phyloP scores from a whole-genome alignment of 2,329 filamentous ascomycete species.

The Alternaria sp. region DNA sequence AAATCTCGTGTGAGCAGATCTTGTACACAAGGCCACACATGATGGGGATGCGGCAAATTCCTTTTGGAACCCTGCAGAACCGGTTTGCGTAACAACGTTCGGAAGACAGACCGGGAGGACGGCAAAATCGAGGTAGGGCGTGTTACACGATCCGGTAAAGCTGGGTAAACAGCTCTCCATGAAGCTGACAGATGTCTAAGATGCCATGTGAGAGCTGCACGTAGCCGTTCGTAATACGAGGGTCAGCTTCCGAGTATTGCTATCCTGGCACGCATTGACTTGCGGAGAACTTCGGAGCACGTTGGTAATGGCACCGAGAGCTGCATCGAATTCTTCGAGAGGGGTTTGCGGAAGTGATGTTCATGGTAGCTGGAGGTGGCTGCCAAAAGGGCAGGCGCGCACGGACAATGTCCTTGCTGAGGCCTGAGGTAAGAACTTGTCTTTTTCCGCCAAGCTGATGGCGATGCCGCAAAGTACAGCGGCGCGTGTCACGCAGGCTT shows the following conservation, averaged over 20 bases:
- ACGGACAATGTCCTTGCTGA: slow-evolving; percentile 9
- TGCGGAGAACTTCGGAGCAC: slow-evolving; percentile 36
- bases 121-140: slow-evolving; percentile 11
- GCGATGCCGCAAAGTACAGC: slow-evolving; percentile 26
- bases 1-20: not conserved
- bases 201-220: slow-evolving; percentile 14
- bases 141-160: slow-evolving; percentile 6
- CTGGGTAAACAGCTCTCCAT: not conserved
- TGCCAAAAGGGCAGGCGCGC: slow-evolving; percentile 19
- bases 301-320: not conserved
- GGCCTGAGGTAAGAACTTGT: slow-evolving; percentile 24
- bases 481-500: slow-evolving; percentile 27
- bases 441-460: slow-evolving; percentile 29
- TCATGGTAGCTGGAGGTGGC: not conserved
- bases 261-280: slow-evolving; percentile 7
- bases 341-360: not conserved
- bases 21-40: not conserved
- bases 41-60: not conserved
- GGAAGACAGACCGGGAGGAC: slow-evolving; percentile 5
- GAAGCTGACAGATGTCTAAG: not conserved
- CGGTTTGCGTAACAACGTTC: slow-evolving; percentile 22
- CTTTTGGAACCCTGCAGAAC: not conserved
- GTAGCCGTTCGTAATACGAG: slow-evolving; percentile 24
- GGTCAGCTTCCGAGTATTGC: slow-evolving; percentile 22
- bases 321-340: not conserved